Base-by-base conservation (phyloP, 768 basidiomycete genomes). In the Goffeauzyma gilvescens region DNA sequence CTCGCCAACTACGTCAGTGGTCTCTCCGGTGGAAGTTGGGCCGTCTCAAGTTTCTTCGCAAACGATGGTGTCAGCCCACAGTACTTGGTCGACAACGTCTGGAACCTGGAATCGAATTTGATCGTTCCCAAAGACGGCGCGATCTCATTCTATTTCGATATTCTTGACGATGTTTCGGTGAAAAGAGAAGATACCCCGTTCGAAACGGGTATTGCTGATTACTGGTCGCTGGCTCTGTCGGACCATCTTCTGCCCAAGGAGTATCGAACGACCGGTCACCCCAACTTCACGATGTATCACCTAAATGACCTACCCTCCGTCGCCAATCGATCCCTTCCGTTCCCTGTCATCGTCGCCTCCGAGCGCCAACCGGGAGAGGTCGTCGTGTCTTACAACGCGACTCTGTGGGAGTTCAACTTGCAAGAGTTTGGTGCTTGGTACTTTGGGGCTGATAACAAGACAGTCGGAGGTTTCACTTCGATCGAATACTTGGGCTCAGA, bases 1-100 rank as follows among this genome's bases (percentile, higher is more conserved):
- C 74, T 77, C n/a, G 62, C 74, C 4, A 75, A 74, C 2, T 83
- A 82, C 63, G 65, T 79, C 31, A 62, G 74, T 8, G 78, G 73
- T 1, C 66, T 81, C 7, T 57, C 55, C 39, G 62, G 62, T 23
- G 62, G 62, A 7, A 52, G 50, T 41, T 63, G 59, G 59, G 58
- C 48, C 7, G 58, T 60, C 4, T 51, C 50, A 6, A 82, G 78
- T 0, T 62, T 82, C 46, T 56, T 58, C 44, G 59, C 57, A 15
- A 61, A 62, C 43, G 45, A 51, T 14, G 58, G 58, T 18, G 15
- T 27, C 17, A 40, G 54, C 15, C 54, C 59, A 1, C 51, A 52
- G 4, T 50, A 60, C 28, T 48, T 65, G 6, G 50, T 60, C 32
- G 41, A 47, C 9, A 54, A 59, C 39, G 60, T 62, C 14, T 63